Evolutionary conservation across 495 filamentous ascomycete genomes (phyloP).

Genomic region (Tetracladium marchalianum): DNA sequence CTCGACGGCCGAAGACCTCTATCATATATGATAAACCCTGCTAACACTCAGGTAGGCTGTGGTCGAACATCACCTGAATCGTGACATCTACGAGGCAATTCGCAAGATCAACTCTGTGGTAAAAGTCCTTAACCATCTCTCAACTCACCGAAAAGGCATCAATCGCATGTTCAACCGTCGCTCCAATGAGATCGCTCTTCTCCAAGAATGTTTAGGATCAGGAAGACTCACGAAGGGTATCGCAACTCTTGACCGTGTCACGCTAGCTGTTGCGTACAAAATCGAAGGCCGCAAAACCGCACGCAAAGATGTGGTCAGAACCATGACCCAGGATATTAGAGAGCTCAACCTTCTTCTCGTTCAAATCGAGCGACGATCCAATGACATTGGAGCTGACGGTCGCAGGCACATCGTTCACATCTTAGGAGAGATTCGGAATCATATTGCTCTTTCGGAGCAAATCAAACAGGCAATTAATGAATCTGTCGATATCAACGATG

Average conservation of each 20-base stretch:
- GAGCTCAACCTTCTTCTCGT: conserved; percentile 13
- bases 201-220: conserved; percentile 10
- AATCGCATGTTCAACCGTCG: conserved; percentile 3
- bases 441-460: conserved; percentile 14
- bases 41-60: background rate
- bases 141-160: conserved; percentile 7
- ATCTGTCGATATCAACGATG: conserved; percentile 16
- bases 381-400: conserved; percentile 6
- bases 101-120: conserved; percentile 18
- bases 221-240: conserved; percentile 18
- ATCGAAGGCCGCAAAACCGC: conserved; percentile 25
- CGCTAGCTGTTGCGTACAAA: conserved; percentile 25
- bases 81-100: conserved; percentile 17
- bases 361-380: conserved; percentile 10
- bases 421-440: conserved; percentile 13
- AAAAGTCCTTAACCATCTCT: conserved; percentile 9
- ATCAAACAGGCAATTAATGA: conserved; percentile 11
- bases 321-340: conserved; percentile 17
- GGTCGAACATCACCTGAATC: conserved; percentile 17
- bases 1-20: no score
- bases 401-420: conserved; percentile 5
- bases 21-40: no score
- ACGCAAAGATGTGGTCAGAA: conserved; percentile 16
- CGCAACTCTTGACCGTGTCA: conserved; percentile 15
- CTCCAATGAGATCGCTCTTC: conserved; percentile 9